phyloP scores from a whole-genome alignment of 352 stramenopile species.

The Globisporangium splendens region DNA sequence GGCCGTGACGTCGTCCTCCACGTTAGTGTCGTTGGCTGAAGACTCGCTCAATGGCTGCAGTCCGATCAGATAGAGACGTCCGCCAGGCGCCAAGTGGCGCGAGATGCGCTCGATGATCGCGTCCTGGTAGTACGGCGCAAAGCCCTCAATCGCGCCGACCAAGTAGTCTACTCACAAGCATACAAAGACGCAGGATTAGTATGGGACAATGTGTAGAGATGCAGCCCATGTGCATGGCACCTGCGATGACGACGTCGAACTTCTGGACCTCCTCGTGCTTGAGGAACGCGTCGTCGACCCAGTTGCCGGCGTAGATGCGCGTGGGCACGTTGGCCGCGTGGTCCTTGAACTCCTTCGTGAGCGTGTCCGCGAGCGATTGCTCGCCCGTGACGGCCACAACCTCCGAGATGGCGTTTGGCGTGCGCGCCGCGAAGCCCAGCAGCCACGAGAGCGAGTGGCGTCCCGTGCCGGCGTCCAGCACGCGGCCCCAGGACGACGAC shows the following conservation, averaged over 20 bases:
- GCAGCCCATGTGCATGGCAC: conserved; percentile 13
- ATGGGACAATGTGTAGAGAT: neutral
- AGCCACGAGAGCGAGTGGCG: conserved; percentile 90
- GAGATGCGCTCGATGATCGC: conserved; percentile 62
- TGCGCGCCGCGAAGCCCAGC: conserved; percentile 26
- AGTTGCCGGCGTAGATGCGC: conserved; percentile 65
- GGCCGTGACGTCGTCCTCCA: conserved; percentile 26
- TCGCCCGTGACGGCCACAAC: conserved; percentile 78
- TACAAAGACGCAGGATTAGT: neutral
- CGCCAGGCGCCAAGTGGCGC: conserved; percentile 69
- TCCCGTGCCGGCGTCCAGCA: conserved; percentile 90
- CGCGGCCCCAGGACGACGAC: conserved; percentile 39
- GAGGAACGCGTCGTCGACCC: conserved; percentile 64
- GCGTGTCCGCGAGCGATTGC: conserved; percentile 38
- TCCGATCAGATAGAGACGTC: conserved; percentile 87
- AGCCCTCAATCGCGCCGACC: conserved; percentile 90
- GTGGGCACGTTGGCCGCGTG: conserved; percentile 30
- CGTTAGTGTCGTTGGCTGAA: conserved; percentile 13
- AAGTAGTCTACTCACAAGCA: conserved; percentile 73
- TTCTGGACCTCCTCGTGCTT: conserved; percentile 36
- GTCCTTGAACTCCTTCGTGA: conserved; percentile 33
- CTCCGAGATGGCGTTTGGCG: conserved; percentile 24
- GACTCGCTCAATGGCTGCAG: conserved; percentile 84
- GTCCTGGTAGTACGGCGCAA: conserved; percentile 84
- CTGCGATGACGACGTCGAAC: conserved; percentile 81